Evolutionary conservation across 2,329 filamentous ascomycete genomes (phyloP).

Genomic region (Huntiella bhutanensis): DNA sequence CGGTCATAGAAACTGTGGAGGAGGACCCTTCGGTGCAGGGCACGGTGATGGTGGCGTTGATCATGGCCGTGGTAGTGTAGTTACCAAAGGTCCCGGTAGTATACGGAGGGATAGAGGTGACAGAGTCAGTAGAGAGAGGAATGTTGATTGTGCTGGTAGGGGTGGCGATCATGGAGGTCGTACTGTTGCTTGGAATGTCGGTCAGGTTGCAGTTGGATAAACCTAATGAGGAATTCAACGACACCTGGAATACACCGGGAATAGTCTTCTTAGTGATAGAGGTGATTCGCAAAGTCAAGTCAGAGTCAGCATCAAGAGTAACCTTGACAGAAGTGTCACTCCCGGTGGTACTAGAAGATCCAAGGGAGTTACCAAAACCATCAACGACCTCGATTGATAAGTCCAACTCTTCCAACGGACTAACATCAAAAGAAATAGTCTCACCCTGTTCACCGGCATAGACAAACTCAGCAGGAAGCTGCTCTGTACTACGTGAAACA

Average conservation of each 20-base stretch:
- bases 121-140: not conserved
- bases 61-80: not conserved
- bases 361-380: constrained; percentile 2
- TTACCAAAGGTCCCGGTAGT: not conserved
- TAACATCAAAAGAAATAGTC: constrained; percentile 10
- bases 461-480: constrained; percentile 8
- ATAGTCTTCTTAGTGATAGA: constrained; percentile 1
- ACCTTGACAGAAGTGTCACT: constrained; percentile 1
- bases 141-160: not conserved
- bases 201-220: constrained; percentile 13
- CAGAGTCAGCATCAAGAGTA: not conserved
- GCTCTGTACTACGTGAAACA: constrained; percentile 10
- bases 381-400: constrained; percentile 11
- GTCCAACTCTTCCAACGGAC: constrained; percentile 9
- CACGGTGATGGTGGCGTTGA: not conserved
- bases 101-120: not conserved
- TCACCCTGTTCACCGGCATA: constrained; percentile 11
- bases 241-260: constrained; percentile 13
- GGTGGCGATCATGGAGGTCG: not conserved
- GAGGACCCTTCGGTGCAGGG: not conserved
- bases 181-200: constrained; percentile 1
- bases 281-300: not conserved
- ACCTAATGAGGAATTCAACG: constrained; percentile 11
- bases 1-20: not conserved
- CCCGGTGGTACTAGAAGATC: constrained; percentile 6